These are phyloP conservation scores for Ambrosiella beaveri DNA, from an alignment of 2,329 filamentous ascomycete genomes.

Conservation along the genomic window DNA sequence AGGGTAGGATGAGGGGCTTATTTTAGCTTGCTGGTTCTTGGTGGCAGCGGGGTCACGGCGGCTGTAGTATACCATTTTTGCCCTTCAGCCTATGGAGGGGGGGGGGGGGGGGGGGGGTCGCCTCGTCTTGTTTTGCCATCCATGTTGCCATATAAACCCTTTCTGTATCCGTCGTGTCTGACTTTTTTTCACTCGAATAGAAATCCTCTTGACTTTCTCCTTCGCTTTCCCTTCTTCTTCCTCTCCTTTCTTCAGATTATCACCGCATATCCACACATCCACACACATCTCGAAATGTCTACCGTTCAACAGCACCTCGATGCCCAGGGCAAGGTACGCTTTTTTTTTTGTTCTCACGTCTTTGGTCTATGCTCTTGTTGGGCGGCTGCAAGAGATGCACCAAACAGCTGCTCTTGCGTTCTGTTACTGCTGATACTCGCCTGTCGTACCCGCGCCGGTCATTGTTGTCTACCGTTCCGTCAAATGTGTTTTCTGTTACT, in stretches of 20 bases:
- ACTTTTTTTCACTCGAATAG: slow-evolving; percentile 6
- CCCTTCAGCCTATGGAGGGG: background rate
- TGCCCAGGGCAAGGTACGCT: slow-evolving; percentile 40
- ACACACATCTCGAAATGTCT: slow-evolving; percentile 26
- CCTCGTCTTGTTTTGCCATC: background rate
- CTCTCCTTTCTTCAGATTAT: slow-evolving; percentile 13
- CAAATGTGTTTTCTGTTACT: background rate
- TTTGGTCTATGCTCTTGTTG: background rate
- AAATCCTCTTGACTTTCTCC: slow-evolving; percentile 7
- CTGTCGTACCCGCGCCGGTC: background rate
- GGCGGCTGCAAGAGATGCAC: background rate
- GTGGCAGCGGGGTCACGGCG: background rate
- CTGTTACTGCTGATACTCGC: background rate
- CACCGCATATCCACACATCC: slow-evolving; percentile 2
- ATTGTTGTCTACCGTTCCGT: background rate
- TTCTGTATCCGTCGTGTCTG: slow-evolving; percentile 4
- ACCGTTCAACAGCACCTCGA: slow-evolving; percentile 73
- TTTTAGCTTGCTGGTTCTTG: background rate
- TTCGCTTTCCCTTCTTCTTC: slow-evolving; percentile 11
- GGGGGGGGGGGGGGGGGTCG: no score
- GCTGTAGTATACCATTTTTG: background rate
- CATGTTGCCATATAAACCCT: slow-evolving; percentile 7
- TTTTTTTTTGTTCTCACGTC: background rate
- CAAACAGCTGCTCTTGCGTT: background rate
- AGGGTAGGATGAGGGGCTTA: background rate